Evolutionary conservation across 371 early-diverging fungal genomes (phyloP).

Genomic region (Actinomucor elegans): DNA sequence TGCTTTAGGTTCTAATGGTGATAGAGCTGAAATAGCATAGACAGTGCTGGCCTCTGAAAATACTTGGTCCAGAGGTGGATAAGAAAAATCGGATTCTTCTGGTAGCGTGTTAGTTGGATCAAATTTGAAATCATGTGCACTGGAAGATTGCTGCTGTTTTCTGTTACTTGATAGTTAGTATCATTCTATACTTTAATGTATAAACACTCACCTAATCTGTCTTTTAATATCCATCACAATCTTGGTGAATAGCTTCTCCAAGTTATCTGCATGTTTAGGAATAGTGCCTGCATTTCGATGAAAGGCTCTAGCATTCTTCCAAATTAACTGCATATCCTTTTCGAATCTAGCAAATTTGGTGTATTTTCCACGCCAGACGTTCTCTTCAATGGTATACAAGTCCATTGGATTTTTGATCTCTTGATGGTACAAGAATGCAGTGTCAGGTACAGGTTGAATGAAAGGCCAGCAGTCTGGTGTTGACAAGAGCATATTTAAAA

Average conservation of each 20-base stretch:
- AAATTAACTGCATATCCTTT: conserved; percentile 41
- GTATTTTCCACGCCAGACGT: conserved; percentile 42
- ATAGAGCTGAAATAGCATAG: conserved; percentile 43
- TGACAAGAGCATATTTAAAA: conserved; percentile 43
- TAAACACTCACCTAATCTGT: conserved; percentile 26
- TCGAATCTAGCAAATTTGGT: conserved; percentile 47
- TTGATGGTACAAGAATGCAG: conserved; percentile 39
- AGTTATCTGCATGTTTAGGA: conserved; percentile 38
- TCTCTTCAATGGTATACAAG: conserved; percentile 41
- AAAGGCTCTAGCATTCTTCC: conserved; percentile 45
- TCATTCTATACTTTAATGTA: not conserved
- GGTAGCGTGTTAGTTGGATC: conserved; percentile 27
- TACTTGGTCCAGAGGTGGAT: conserved; percentile 28
- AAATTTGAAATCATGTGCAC: conserved; percentile 28
- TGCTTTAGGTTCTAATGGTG: conserved; percentile 39
- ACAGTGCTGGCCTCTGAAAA: conserved; percentile 36
- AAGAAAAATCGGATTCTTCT: conserved; percentile 33
- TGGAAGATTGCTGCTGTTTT: conserved; percentile 15
- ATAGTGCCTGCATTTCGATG: conserved; percentile 40
- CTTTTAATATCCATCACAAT: conserved; percentile 34
- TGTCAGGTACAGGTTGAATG: conserved; percentile 42
- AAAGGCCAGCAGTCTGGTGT: conserved; percentile 51
- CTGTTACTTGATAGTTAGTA: not conserved
- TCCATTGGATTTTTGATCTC: conserved; percentile 44
- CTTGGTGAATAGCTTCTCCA: conserved; percentile 35